A percentile compares a stretch with the other conserved stretches of the same genome.
Evolutionary conservation across 495 filamentous ascomycete genomes (phyloP).

Genomic region (Penicillium mononematosum): DNA sequence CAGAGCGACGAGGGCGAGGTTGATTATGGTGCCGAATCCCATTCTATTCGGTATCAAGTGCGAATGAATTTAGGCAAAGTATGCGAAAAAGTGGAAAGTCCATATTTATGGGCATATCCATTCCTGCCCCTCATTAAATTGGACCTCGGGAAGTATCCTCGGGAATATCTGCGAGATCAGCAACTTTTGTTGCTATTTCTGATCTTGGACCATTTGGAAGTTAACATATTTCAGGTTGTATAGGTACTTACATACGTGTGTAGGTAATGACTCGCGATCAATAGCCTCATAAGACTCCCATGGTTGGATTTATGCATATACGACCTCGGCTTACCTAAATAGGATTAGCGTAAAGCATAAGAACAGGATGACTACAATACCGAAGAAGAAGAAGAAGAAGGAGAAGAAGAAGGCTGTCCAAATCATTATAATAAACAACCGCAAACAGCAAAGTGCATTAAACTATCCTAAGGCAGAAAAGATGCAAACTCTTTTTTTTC

Average conservation of each 20-base stretch:
- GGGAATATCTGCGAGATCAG: background rate
- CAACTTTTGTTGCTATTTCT: background rate
- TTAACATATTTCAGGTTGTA: background rate
- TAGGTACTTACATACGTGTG: too few species aligned
- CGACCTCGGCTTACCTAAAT: background rate
- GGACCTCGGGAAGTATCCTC: background rate
- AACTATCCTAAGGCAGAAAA: conserved; percentile 2
- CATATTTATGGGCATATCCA: background rate
- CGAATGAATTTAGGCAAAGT: background rate
- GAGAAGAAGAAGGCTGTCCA: too few species aligned
- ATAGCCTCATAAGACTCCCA: background rate
- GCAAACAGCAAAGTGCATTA: conserved; percentile 8
- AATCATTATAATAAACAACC: background rate
- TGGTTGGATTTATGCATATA: background rate
- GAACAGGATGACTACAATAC: too few species aligned
- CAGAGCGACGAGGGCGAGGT: conserved; percentile 35
- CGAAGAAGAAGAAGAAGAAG: too few species aligned
- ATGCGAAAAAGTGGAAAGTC: background rate
- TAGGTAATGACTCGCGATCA: too few species aligned
- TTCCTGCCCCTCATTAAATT: background rate
- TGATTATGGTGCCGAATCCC: conserved; percentile 25
- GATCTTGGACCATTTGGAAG: background rate
- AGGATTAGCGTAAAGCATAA: background rate
- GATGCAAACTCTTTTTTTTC: conserved; percentile 2
- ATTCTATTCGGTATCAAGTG: conserved; percentile 16